Evolutionary conservation across 2,329 filamentous ascomycete species (phyloP).

Genomic region (Penicillium sclerotiorum): DNA sequence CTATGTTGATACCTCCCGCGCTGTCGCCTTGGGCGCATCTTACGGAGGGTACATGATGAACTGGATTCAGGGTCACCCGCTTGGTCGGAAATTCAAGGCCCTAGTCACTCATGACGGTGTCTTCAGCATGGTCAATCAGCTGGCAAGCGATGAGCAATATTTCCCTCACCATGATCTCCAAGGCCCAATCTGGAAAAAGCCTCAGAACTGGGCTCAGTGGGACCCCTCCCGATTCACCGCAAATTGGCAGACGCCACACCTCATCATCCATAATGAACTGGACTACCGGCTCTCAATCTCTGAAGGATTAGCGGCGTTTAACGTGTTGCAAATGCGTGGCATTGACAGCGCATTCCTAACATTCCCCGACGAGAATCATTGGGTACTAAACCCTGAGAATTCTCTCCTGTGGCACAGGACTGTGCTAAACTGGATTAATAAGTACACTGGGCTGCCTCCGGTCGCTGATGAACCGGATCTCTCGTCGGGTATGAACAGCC

Average conservation of each 20-base stretch:
- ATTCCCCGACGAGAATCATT: slow-evolving; percentile 79
- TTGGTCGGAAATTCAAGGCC: slow-evolving; percentile 60
- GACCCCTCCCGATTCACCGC: slow-evolving; percentile 60
- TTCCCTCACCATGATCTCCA: slow-evolving; percentile 58
- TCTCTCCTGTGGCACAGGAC: slow-evolving; percentile 85
- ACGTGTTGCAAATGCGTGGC: slow-evolving; percentile 74
- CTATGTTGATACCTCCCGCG: slow-evolving; percentile 57
- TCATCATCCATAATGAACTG: slow-evolving; percentile 87
- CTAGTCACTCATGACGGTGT: slow-evolving; percentile 59
- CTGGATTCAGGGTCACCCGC: slow-evolving; percentile 58
- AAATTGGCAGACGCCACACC: slow-evolving; percentile 82
- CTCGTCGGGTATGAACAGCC: slow-evolving; percentile 16
- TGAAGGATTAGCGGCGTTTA: slow-evolving; percentile 84
- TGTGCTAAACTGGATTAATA: slow-evolving; percentile 76
- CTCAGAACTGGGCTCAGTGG: slow-evolving; percentile 58
- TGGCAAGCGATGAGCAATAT: slow-evolving; percentile 57
- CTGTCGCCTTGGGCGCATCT: slow-evolving; percentile 56
- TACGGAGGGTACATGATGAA: slow-evolving; percentile 66
- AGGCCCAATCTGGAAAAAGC: slow-evolving; percentile 54
- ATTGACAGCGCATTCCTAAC: slow-evolving; percentile 77
- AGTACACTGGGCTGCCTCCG: slow-evolving; percentile 56
- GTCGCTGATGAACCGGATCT: slow-evolving; percentile 38
- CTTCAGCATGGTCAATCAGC: slow-evolving; percentile 47
- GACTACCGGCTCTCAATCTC: slow-evolving; percentile 86
- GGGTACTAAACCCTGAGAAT: slow-evolving; percentile 92